A percentile compares a stretch with the other conserved stretches of the same genome.
Evolutionary conservation across 2,329 filamentous ascomycete genomes (phyloP).

Genomic region (Blumeria graminis): DNA sequence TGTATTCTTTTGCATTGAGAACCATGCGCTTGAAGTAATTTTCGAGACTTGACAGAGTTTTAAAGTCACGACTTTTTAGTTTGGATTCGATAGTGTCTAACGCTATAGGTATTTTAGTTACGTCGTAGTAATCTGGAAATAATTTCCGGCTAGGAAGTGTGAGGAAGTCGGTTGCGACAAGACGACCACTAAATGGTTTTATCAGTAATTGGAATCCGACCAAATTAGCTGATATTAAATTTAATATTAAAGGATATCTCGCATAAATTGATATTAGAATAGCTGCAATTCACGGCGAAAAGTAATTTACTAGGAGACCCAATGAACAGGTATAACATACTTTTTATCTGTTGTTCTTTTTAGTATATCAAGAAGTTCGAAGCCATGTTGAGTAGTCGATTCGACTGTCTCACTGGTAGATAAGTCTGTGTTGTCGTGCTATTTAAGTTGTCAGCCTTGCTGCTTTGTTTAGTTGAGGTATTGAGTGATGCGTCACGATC

Average conservation of each 20-base stretch:
- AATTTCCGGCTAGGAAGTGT: constrained; percentile 37
- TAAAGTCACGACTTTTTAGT: constrained; percentile 42
- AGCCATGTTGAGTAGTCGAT: constrained; percentile 45
- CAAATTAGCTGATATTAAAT: too few relatives aligned
- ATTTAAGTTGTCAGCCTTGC: constrained; percentile 12
- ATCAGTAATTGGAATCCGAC: neutral
- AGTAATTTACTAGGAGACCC: too few relatives aligned
- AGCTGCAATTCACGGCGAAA: too few relatives aligned
- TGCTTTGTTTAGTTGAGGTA: constrained; percentile 5
- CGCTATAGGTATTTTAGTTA: constrained; percentile 55
- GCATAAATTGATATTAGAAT: too few relatives aligned
- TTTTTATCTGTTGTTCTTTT: constrained; percentile 59
- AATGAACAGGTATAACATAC: constrained; percentile 23
- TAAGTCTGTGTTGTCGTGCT: constrained; percentile 8
- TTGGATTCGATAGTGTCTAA: constrained; percentile 55
- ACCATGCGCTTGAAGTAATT: constrained; percentile 76
- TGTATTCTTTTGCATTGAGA: constrained; percentile 66
- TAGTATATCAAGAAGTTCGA: constrained; percentile 51
- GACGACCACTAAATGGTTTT: constrained; percentile 31
- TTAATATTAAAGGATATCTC: too few relatives aligned
- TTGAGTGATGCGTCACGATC: constrained; percentile 2
- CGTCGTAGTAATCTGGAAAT: constrained; percentile 54
- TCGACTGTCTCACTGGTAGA: constrained; percentile 31
- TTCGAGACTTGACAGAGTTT: constrained; percentile 49
- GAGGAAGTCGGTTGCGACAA: constrained; percentile 53